phyloP scores from a whole-genome alignment of 345 rosid genomes.

The Camelina neglecta region DNA sequence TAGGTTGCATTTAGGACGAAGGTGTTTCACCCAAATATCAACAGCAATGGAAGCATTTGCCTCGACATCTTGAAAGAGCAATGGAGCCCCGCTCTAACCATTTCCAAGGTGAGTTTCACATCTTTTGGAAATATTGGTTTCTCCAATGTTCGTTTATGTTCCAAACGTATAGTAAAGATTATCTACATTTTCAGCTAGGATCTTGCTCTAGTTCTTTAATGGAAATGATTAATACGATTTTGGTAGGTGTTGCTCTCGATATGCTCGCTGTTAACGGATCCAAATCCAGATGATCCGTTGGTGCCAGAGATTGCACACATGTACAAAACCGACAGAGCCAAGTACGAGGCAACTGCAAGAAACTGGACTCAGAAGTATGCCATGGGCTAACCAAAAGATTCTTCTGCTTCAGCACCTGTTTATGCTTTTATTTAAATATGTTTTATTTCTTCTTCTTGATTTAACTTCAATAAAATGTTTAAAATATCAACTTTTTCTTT shows the following conservation, averaged over 20 bases:
- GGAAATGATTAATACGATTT: no score
- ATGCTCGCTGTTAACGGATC: slow-evolving; percentile 44
- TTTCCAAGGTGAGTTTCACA: slow-evolving; percentile 29
- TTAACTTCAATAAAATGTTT: background rate
- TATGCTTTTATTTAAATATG: background rate
- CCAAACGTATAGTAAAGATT: background rate
- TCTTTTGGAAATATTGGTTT: background rate
- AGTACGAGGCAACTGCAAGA: slow-evolving; percentile 40
- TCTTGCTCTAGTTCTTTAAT: background rate
- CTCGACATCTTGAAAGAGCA: slow-evolving; percentile 15
- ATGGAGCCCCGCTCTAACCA: slow-evolving; percentile 41
- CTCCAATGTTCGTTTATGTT: no score
- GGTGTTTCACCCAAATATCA: no score
- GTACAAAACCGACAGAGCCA: slow-evolving; percentile 44
- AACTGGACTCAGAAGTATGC: slow-evolving; percentile 43
- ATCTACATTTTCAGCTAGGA: no score
- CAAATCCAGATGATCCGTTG: slow-evolving; percentile 46
- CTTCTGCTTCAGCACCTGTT: slow-evolving; percentile 9
- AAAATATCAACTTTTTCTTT: background rate
- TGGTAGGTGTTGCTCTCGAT: slow-evolving; percentile 43
- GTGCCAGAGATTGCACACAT: slow-evolving; percentile 48
- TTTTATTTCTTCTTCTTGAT: slow-evolving; percentile 10
- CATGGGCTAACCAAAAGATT: slow-evolving; percentile 31
- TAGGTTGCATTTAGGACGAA: no score
- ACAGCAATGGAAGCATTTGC: no score